A percentile compares a stretch with the other conserved stretches of the same genome.
phyloP scores from a whole-genome alignment of 2,329 filamentous ascomycete genomes.

The Neurospora sp. region DNA sequence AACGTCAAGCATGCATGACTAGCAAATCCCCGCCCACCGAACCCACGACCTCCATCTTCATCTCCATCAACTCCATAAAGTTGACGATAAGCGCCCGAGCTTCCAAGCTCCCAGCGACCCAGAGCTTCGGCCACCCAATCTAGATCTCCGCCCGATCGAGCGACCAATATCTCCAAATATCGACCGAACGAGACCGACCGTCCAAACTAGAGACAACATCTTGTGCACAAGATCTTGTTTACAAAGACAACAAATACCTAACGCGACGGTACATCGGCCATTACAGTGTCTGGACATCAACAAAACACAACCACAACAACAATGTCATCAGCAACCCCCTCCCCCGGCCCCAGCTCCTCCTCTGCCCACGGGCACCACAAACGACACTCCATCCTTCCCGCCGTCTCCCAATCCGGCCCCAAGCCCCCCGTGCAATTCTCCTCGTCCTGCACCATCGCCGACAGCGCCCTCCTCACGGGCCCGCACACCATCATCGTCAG shows the following conservation, averaged over 20 bases:
- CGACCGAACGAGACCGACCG: background rate
- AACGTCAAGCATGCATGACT: background rate
- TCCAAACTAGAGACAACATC: background rate
- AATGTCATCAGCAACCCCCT: constrained; percentile 26
- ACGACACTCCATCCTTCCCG: constrained; percentile 46
- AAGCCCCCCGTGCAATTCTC: constrained; percentile 54
- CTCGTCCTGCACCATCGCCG: constrained; percentile 49
- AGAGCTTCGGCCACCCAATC: background rate
- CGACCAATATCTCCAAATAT: background rate
- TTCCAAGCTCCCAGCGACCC: background rate
- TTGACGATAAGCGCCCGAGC: background rate
- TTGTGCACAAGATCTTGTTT: background rate
- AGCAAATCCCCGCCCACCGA: background rate
- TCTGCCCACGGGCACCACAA: constrained; percentile 25
- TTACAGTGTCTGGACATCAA: background rate
- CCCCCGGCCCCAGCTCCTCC: constrained; percentile 15
- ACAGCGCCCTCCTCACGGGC: constrained; percentile 55
- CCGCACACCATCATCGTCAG: constrained; percentile 70
- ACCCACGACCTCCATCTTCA: background rate
- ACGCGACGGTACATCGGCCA: background rate
- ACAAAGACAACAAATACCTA: background rate
- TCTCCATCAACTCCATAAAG: background rate
- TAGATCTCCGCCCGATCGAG: background rate
- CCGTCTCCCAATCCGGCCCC: constrained; percentile 41
- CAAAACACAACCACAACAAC: background rate